Evolutionary conservation across 352 stramenopile species (phyloP), one percentile per base, ranked within the genome.

Genomic region (Phytopythium vexans): DNA sequence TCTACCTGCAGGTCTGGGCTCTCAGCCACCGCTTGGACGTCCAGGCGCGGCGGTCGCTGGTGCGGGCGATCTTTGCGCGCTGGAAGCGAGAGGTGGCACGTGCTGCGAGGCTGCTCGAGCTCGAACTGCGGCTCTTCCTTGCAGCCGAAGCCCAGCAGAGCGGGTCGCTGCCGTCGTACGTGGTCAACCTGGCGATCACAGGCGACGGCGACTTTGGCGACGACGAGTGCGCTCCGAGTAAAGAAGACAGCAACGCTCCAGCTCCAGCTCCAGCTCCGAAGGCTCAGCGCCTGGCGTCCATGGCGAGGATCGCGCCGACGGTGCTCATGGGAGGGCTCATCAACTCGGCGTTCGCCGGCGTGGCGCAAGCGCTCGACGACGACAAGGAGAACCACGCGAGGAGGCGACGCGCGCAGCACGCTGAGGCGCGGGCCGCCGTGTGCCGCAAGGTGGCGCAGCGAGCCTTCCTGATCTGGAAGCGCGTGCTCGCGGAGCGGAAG

Each of bases 121-220:
- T 90, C 52, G 82, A 92, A 63, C 62, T 90, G 9, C 60, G 62
- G 36, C 66, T 92, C 35, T 88, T 86, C 21, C 70, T 64, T 31
- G 64, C 83, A 33, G 76, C 75, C 31, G 78, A 77, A 44, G 21
- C 16, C 57, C 27, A 84, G 59, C n/a, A 66, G 74, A 33, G 51
- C 64, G 12, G 61, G 70, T 36, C 36, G 0, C 41, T 89, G 14
- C 75, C 79, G 3, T 71, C 64, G 1, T 55, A 90, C 55, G 79
- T 90, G 4, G 62, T 87, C 41, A 92, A 92, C 39, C 58, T 92
- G n/a, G 77, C 88, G 1, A 82, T 91, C 43, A 91, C 75, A 4
- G 73, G 68, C 0, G 69, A 70, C 21, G 71, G 74, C 35, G 63
- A n/a, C n/a, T 6, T 54, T 8, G 48, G 35, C 9, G 40, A 82